phyloP scores from a whole-genome alignment of 768 basidiomycete genomes.

The Exsudoporus frostii region DNA sequence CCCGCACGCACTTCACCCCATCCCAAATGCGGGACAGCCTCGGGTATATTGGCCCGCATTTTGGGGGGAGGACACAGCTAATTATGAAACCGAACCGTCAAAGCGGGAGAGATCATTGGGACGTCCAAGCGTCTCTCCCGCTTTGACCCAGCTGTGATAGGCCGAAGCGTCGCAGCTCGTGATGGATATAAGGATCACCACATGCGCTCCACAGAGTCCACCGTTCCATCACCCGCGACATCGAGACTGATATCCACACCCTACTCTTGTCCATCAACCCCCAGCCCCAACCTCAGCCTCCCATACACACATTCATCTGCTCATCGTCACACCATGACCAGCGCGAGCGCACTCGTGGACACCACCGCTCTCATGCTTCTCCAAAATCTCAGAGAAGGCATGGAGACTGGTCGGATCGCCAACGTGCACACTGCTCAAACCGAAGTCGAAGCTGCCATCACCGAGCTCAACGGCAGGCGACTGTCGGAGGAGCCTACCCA shows the following conservation, averaged over 20 bases:
- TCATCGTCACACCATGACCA: slow-evolving; percentile 9
- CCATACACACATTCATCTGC: neutral
- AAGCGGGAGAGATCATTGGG: too few species aligned
- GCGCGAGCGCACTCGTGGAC: neutral
- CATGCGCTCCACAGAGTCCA: slow-evolving; percentile 1
- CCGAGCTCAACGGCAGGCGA: neutral
- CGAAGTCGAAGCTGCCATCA: slow-evolving; percentile 13
- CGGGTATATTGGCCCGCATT: too few species aligned
- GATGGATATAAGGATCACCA: slow-evolving; percentile 11
- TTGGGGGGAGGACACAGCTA: neutral
- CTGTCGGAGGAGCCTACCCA: neutral
- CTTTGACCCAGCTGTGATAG: slow-evolving; percentile 13
- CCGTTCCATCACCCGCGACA: neutral
- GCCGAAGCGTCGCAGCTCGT: neutral
- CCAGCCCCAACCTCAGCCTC: neutral
- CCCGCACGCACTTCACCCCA: too few species aligned
- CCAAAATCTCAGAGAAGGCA: slow-evolving; percentile 5
- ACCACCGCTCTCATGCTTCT: slow-evolving; percentile 9
- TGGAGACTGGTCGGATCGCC: slow-evolving; percentile 11
- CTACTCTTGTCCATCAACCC: neutral
- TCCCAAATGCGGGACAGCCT: neutral
- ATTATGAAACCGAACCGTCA: slow-evolving; percentile 14
- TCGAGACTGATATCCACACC: neutral
- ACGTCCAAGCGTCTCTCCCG: slow-evolving; percentile 15
- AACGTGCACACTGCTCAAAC: neutral